Percentiles rank a stretch among this genome's conserved stretches.
These are phyloP conservation scores for Liriodendron chinense DNA, from an alignment of 164 flowering plant species.

Conservation along the genomic window DNA sequence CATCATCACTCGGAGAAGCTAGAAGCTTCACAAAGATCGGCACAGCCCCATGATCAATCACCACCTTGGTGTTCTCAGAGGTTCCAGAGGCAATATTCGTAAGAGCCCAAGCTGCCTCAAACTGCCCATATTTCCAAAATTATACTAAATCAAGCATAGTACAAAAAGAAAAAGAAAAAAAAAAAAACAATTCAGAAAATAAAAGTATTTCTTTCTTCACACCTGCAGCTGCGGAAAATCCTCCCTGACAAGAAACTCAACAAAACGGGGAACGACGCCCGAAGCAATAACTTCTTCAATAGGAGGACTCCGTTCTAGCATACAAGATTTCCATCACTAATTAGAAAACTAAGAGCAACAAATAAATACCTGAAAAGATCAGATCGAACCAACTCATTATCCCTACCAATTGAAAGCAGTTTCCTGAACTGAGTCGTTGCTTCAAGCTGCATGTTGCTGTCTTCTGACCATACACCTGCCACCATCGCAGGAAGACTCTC, in stretches of 20 bases:
- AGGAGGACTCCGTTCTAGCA: constrained; percentile 70
- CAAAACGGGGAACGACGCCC: constrained; percentile 84
- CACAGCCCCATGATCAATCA: constrained; percentile 85
- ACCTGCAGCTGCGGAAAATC: constrained; percentile 86
- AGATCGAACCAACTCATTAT: background rate
- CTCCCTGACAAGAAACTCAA: constrained; percentile 67
- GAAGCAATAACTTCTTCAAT: constrained; percentile 76
- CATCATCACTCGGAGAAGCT: constrained; percentile 76
- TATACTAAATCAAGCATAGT: background rate
- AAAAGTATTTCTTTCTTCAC: background rate
- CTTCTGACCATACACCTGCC: constrained; percentile 61
- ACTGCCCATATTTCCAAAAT: constrained; percentile 32
- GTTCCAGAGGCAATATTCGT: constrained; percentile 96
- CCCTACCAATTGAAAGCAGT: constrained; percentile 66
- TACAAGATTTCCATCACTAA: background rate
- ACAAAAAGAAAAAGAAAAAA: background rate
- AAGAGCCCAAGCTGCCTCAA: constrained; percentile 97
- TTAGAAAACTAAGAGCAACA: background rate
- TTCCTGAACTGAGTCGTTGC: constrained; percentile 81
- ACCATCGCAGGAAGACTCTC: constrained; percentile 76
- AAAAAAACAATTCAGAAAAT: background rate
- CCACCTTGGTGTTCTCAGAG: constrained; percentile 77
- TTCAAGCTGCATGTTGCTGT: constrained; percentile 59
- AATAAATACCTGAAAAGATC: background rate
- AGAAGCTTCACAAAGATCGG: constrained; percentile 81